Conservation (phyloP, 345 rosid genomes). For the Populus alba region DNA sequence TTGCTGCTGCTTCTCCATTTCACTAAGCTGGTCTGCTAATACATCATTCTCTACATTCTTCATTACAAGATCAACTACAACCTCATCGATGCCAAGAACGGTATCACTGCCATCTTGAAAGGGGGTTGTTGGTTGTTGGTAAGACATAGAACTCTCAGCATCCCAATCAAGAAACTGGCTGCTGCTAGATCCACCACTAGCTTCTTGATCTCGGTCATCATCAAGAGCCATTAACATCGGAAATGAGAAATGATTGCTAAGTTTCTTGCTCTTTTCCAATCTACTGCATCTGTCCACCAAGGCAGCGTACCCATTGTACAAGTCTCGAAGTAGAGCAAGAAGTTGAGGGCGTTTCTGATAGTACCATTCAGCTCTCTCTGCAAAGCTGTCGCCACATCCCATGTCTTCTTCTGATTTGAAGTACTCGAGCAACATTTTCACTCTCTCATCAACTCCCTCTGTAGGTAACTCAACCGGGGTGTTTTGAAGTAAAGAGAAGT, state of each 20-base stretch:
- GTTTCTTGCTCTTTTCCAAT: slow-evolving; percentile 8
- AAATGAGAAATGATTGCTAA: slow-evolving; percentile 7
- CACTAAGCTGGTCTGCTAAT: slow-evolving; percentile 35
- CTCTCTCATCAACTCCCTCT: slow-evolving; percentile 46
- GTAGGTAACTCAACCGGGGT: neutral
- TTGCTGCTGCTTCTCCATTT: slow-evolving; percentile 33
- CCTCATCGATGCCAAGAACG: slow-evolving; percentile 19
- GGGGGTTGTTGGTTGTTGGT: slow-evolving; percentile 31
- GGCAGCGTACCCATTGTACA: slow-evolving; percentile 53
- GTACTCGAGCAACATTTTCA: slow-evolving; percentile 33
- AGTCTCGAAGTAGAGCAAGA: slow-evolving; percentile 52
- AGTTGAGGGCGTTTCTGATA: slow-evolving; percentile 67
- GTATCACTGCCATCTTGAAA: neutral
- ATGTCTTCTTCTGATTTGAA: slow-evolving; percentile 30
- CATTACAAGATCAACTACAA: slow-evolving; percentile 48
- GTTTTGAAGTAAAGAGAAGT: neutral
- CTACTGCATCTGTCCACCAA: slow-evolving; percentile 41
- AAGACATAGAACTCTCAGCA: slow-evolving; percentile 45
- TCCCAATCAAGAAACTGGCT: slow-evolving; percentile 33
- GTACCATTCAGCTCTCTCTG: slow-evolving; percentile 66
- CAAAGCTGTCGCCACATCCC: slow-evolving; percentile 46
- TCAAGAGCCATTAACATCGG: neutral
- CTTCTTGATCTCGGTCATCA: slow-evolving; percentile 7
- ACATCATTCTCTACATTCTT: slow-evolving; percentile 54
- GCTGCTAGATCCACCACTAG: slow-evolving; percentile 4